These are phyloP conservation scores for Celoporthe dispersa DNA, from an alignment of 2,329 filamentous ascomycete genomes.

Conservation along the genomic window DNA sequence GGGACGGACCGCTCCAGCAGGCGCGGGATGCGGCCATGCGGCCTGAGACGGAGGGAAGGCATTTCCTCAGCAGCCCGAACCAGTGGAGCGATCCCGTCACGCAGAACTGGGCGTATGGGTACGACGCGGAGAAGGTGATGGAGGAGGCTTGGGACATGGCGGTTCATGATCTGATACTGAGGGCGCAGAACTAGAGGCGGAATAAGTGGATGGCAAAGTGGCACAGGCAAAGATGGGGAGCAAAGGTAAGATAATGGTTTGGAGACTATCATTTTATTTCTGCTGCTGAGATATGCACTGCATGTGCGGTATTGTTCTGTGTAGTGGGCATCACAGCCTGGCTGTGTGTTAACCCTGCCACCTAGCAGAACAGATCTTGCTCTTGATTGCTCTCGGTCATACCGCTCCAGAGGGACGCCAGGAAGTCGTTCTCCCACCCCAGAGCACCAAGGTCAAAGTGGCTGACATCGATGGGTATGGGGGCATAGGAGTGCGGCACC, in stretches of 20 bases:
- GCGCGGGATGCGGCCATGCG: conserved; percentile 48
- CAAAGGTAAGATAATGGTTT: background rate
- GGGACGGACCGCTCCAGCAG: conserved; percentile 46
- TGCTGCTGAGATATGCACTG: background rate
- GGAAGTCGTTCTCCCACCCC: conserved; percentile 23
- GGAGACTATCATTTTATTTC: background rate
- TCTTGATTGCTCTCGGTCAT: conserved; percentile 19
- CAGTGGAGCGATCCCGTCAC: conserved; percentile 54
- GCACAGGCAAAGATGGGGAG: background rate
- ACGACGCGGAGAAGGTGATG: conserved; percentile 48
- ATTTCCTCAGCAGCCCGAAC: conserved; percentile 47
- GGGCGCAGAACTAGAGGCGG: background rate
- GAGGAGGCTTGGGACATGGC: conserved; percentile 36
- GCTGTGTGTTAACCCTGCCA: background rate
- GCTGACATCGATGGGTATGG: conserved; percentile 21
- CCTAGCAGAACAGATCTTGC: conserved; percentile 23
- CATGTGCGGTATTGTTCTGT: background rate
- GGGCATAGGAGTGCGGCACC: conserved; percentile 16
- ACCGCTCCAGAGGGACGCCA: conserved; percentile 15
- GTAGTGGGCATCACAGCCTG: background rate
- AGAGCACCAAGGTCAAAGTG: conserved; percentile 24
- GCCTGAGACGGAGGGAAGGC: conserved; percentile 44
- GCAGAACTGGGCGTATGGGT: conserved; percentile 53
- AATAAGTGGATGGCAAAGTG: background rate
- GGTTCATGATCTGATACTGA: conserved; percentile 7